A percentile compares a stretch with the other conserved stretches of the same genome.
These are phyloP conservation scores for Albophoma yamanashiensis DNA, from an alignment of 2,329 filamentous ascomycete genomes.

Conservation along the genomic window DNA sequence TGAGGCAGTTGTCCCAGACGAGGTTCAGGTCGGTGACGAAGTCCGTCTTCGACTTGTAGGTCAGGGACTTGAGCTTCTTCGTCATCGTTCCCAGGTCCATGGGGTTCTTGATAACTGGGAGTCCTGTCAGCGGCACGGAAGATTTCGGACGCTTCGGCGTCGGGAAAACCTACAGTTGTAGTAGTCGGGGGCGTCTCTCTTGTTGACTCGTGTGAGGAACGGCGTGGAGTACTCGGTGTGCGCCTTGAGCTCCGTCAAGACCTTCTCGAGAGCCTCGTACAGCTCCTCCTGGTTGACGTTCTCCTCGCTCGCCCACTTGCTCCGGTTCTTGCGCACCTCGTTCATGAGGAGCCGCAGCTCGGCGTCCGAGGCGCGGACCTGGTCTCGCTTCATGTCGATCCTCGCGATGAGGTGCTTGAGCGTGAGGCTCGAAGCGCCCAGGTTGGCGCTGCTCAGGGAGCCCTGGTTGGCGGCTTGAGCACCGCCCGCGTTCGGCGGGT, in stretches of 20 bases:
- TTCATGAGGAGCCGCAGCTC: constrained; percentile 90
- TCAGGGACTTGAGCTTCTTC: constrained; percentile 79
- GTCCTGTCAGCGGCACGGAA: constrained; percentile 11
- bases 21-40: constrained; percentile 89
- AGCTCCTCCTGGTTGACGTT: constrained; percentile 96
- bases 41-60: constrained; percentile 83
- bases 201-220: constrained; percentile 89
- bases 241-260: constrained; percentile 91
- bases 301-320: constrained; percentile 98
- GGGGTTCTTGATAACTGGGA: constrained; percentile 77
- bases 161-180: constrained; percentile 77
- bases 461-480: constrained; percentile 60
- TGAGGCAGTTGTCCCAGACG: constrained; percentile 95
- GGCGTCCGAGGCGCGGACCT: constrained; percentile 84
- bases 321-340: constrained; percentile 93
- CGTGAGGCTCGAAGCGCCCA: constrained; percentile 90
- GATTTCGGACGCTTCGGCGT: too few relatives aligned
- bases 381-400: constrained; percentile 85
- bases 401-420: constrained; percentile 94
- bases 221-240: constrained; percentile 97
- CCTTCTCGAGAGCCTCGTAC: constrained; percentile 94
- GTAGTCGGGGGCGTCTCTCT: constrained; percentile 93
- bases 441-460: constrained; percentile 83
- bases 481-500: constrained; percentile 36
- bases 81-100: constrained; percentile 99